Evolutionary conservation across 345 rosid genomes (phyloP).

Genomic region (Microcos paniculata): DNA sequence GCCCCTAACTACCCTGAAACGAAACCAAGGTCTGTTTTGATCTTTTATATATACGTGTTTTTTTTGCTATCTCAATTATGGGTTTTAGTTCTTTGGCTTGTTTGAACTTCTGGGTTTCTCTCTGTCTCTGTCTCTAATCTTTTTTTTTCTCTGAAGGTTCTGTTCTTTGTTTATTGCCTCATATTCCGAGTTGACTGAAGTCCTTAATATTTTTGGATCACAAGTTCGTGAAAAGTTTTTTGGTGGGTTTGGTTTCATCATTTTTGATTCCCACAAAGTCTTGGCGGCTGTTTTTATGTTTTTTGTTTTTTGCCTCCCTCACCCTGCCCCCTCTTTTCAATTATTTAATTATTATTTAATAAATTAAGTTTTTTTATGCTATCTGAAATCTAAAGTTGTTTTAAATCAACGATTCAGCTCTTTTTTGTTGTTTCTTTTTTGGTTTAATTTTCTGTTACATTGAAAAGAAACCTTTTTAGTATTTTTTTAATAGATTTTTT

Average conservation of each 20-base stretch:
- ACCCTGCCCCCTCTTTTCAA: neutral
- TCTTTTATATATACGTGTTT: neutral
- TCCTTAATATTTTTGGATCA: neutral
- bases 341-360: neutral
- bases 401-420: neutral
- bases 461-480: neutral
- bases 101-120: neutral
- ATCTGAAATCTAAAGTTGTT: neutral
- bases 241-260: neutral
- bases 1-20: neutral
- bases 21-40: neutral
- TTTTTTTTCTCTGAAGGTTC: neutral
- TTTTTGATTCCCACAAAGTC: conserved; percentile 1
- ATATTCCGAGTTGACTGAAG: neutral
- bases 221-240: neutral
- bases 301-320: neutral
- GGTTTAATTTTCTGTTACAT: neutral
- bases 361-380: neutral
- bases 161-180: neutral
- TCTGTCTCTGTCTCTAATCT: too few relatives aligned
- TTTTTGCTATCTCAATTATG: neutral
- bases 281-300: neutral
- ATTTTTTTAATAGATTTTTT: neutral
- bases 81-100: neutral
- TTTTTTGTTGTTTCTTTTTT: neutral